A percentile compares a stretch with the other conserved stretches of the same genome.
phyloP scores from a whole-genome alignment of 768 basidiomycete species.

The Tricholoma sp. region DNA sequence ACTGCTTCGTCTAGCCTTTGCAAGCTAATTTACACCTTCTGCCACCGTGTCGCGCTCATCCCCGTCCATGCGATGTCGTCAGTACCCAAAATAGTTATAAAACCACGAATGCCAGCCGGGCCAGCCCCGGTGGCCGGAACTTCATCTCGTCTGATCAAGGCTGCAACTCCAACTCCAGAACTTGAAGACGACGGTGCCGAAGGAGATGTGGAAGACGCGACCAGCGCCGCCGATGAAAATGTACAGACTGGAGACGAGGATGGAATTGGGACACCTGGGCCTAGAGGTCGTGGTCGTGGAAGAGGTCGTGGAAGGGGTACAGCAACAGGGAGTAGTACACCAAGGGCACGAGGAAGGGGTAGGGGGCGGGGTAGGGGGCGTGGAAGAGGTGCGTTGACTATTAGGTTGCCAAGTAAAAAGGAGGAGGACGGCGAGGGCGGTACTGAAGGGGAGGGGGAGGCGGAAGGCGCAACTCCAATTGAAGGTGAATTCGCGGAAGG shows the following conservation, averaged over 20 bases:
- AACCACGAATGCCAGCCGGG: conserved; percentile 29
- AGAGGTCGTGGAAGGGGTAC: conserved; percentile 27
- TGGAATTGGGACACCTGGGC: conserved; percentile 27
- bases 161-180: conserved; percentile 18
- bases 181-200: conserved; percentile 22
- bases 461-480: conserved; percentile 32
- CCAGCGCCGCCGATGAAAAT: conserved; percentile 30
- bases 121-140: conserved; percentile 22
- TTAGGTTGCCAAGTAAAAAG: conserved; percentile 24
- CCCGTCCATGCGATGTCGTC: conserved; percentile 3
- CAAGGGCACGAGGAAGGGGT: conserved; percentile 34
- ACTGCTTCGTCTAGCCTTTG: background rate
- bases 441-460: conserved; percentile 30
- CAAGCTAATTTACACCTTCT: background rate
- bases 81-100: conserved; percentile 48
- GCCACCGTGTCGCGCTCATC: background rate
- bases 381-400: conserved; percentile 23
- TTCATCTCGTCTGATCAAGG: conserved; percentile 16
- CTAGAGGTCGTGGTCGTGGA: conserved; percentile 39
- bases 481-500: conserved; percentile 28
- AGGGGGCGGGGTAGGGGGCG: conserved; percentile 29
- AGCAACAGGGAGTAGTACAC: conserved; percentile 22
- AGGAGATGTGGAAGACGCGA: conserved; percentile 30
- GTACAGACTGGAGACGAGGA: conserved; percentile 25
- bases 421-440: conserved; percentile 25